phyloP scores from a whole-genome alignment of 768 basidiomycete species.

The Auricularia cornea region DNA sequence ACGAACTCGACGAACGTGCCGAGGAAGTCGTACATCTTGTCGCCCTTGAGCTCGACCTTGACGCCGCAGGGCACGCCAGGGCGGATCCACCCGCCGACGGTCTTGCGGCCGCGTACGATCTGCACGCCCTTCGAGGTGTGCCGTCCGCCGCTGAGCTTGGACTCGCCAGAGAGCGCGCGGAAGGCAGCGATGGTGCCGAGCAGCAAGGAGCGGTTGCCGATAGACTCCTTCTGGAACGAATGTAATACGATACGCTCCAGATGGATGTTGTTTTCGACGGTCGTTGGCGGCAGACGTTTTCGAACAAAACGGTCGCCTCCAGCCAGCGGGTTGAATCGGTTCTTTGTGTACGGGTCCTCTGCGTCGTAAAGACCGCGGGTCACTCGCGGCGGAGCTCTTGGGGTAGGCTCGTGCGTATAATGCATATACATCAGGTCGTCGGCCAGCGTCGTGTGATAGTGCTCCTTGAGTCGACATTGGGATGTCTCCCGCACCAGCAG shows the following conservation, averaged over 20 bases:
- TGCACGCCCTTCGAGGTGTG: constrained; percentile 69
- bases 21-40: constrained; percentile 93
- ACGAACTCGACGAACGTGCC: constrained; percentile 87
- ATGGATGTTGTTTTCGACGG: constrained; percentile 56
- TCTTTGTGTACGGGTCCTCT: constrained; percentile 71
- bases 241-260: constrained; percentile 84
- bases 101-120: constrained; percentile 59
- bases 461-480: constrained; percentile 65
- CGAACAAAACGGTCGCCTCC: constrained; percentile 57
- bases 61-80: constrained; percentile 75
- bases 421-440: constrained; percentile 94
- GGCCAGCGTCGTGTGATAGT: constrained; percentile 75
- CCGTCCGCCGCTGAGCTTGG: constrained; percentile 60
- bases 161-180: constrained; percentile 81
- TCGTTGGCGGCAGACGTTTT: constrained; percentile 57
- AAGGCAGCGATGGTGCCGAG: constrained; percentile 83
- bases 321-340: constrained; percentile 65
- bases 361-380: constrained; percentile 69
- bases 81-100: constrained; percentile 75
- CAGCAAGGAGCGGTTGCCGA: constrained; percentile 60
- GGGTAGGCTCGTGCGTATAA: constrained; percentile 65
- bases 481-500: constrained; percentile 62
- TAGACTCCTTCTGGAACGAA: constrained; percentile 75
- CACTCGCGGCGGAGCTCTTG: constrained; percentile 43
- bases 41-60: constrained; percentile 85